Evolutionary conservation across 2,329 filamentous ascomycete species (phyloP).

Genomic region (Ilyonectria sp.): DNA sequence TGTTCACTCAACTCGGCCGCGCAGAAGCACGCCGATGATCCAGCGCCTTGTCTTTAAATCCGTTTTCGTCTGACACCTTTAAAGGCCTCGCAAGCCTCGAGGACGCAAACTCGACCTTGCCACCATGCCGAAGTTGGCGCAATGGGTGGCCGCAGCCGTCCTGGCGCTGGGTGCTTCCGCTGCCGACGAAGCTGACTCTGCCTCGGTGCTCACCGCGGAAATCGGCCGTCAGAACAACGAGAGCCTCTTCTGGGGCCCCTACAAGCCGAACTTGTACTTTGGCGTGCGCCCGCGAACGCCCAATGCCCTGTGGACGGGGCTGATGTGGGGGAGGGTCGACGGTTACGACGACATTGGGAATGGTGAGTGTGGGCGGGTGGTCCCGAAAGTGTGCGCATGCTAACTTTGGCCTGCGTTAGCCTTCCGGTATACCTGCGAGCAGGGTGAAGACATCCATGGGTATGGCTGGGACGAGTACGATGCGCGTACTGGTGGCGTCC

Average conservation of each 20-base stretch:
- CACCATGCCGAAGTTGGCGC: slow-evolving; percentile 52
- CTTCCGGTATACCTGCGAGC: slow-evolving; percentile 95
- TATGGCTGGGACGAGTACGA: slow-evolving; percentile 99
- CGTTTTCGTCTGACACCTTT: not conserved
- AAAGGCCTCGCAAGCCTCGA: not conserved
- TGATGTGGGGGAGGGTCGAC: slow-evolving; percentile 93
- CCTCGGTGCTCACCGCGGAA: slow-evolving; percentile 62
- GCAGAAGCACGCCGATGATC: slow-evolving; percentile 25
- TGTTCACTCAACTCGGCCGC: slow-evolving; percentile 43
- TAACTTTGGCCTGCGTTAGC: slow-evolving; percentile 62
- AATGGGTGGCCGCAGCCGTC: slow-evolving; percentile 50
- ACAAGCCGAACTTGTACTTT: slow-evolving; percentile 95
- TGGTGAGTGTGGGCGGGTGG: slow-evolving; percentile 68
- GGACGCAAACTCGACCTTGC: slow-evolving; percentile 4
- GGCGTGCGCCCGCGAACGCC: slow-evolving; percentile 87
- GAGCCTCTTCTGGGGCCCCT: slow-evolving; percentile 95
- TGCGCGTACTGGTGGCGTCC: slow-evolving; percentile 85
- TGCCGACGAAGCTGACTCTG: slow-evolving; percentile 45
- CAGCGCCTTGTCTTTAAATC: slow-evolving; percentile 20
- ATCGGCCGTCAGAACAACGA: slow-evolving; percentile 77
- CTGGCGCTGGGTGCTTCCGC: slow-evolving; percentile 48
- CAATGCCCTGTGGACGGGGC: slow-evolving; percentile 83
- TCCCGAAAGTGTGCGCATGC: slow-evolving; percentile 5
- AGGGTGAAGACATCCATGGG: slow-evolving; percentile 92
- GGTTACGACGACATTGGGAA: slow-evolving; percentile 81